A percentile compares a stretch with the other conserved stretches of the same genome.
Conservation (phyloP, 2,329 filamentous ascomycete genomes). For the Cryphonectria nitschkei region DNA sequence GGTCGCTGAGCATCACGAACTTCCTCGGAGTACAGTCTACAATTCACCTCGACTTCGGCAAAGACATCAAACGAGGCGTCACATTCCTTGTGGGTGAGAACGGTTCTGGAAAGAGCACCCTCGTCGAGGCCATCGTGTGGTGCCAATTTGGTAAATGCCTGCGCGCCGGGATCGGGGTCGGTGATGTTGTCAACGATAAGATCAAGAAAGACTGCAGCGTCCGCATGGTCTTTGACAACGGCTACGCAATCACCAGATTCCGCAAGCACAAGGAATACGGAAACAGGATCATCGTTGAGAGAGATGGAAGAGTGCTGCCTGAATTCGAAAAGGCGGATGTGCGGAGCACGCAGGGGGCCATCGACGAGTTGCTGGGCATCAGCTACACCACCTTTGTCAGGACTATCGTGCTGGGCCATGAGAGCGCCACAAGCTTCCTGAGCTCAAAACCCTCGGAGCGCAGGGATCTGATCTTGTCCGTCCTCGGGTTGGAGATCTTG, state of each 20-base stretch:
- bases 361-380: slow-evolving; percentile 38
- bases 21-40: slow-evolving; percentile 39
- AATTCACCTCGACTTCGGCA: slow-evolving; percentile 36
- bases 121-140: slow-evolving; percentile 41
- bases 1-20: slow-evolving; percentile 38
- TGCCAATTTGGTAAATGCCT: slow-evolving; percentile 41
- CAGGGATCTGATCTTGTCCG: slow-evolving; percentile 38
- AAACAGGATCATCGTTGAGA: slow-evolving; percentile 36
- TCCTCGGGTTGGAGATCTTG: slow-evolving; percentile 35
- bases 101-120: slow-evolving; percentile 40
- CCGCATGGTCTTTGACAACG: slow-evolving; percentile 37
- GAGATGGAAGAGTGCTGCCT: slow-evolving; percentile 34
- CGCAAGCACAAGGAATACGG: slow-evolving; percentile 35
- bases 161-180: slow-evolving; percentile 35
- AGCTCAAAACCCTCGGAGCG: slow-evolving; percentile 35
- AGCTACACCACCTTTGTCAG: slow-evolving; percentile 39
- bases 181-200: slow-evolving; percentile 40
- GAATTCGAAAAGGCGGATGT: slow-evolving; percentile 35
- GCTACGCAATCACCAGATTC: slow-evolving; percentile 37
- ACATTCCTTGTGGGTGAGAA: slow-evolving; percentile 38
- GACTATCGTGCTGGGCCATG: slow-evolving; percentile 39
- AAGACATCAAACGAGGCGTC: slow-evolving; percentile 34
- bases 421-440: slow-evolving; percentile 39
- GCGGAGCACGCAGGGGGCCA: slow-evolving; percentile 34
- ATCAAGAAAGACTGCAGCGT: slow-evolving; percentile 36